Evolutionary conservation across 352 stramenopile species (phyloP).

Genomic region (Phytophthora megakarya): DNA sequence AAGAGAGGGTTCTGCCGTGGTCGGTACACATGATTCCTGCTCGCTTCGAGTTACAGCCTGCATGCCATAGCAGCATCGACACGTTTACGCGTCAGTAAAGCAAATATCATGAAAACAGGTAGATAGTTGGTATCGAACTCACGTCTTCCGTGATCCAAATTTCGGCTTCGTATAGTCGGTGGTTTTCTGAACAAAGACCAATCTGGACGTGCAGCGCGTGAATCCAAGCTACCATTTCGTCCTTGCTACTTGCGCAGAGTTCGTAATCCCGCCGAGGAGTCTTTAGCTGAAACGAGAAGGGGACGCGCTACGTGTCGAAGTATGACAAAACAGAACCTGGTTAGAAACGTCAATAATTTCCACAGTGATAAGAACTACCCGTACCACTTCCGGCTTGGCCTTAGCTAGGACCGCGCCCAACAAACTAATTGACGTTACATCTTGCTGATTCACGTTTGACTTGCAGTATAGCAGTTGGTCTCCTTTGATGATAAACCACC

Average conservation of each 20-base stretch:
- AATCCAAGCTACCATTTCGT: conserved; percentile 84
- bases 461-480: conserved; percentile 89
- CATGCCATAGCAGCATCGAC: neutral
- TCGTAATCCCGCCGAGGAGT: conserved; percentile 76
- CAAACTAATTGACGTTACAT: conserved; percentile 83
- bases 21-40: conserved; percentile 48
- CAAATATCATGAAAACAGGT: neutral
- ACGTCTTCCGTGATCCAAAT: conserved; percentile 89
- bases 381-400: conserved; percentile 72
- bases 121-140: conserved; percentile 17
- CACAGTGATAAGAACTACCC: conserved; percentile 11
- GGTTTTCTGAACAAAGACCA: conserved; percentile 77
- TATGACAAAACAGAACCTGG: neutral
- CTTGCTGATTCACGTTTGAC: conserved; percentile 77
- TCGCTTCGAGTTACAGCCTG: conserved; percentile 71
- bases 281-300: conserved; percentile 80
- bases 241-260: conserved; percentile 78
- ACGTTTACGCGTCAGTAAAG: neutral
- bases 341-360: conserved; percentile 6
- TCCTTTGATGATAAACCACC: conserved; percentile 88
- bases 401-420: conserved; percentile 78
- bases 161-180: conserved; percentile 78
- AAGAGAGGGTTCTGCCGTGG: conserved; percentile 57
- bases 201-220: conserved; percentile 84
- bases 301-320: conserved; percentile 47